Evolutionary conservation across 345 rosid species (phyloP).

Genomic region (Populus deltoides): DNA sequence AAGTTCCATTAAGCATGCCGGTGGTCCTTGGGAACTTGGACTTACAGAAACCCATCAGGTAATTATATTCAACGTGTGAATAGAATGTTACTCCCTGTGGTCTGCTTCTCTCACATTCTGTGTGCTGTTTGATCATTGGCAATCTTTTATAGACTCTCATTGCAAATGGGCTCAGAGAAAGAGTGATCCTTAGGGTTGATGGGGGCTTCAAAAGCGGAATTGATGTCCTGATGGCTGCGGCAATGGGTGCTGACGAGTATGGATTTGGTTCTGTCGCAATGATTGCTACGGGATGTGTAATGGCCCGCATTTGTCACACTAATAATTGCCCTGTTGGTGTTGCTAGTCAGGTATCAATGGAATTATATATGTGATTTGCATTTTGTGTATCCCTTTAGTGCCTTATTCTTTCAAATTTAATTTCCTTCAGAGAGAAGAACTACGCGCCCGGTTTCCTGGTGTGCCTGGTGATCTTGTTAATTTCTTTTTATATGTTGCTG

Average conservation of each 20-base stretch:
- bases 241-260: constrained; percentile 97
- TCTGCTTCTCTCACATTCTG: constrained; percentile 2
- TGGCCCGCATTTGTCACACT: constrained; percentile 99
- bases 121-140: constrained; percentile 14
- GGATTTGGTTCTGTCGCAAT: constrained; percentile 99
- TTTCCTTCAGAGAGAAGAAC: constrained; percentile 75
- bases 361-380: constrained; percentile 11
- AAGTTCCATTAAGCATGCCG: constrained; percentile 98
- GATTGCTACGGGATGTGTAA: constrained; percentile 99
- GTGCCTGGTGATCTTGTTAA: constrained; percentile 99
- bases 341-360: constrained; percentile 80
- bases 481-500: constrained; percentile 90
- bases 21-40: constrained; percentile 99
- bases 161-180: constrained; percentile 89
- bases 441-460: constrained; percentile 98
- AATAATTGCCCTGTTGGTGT: constrained; percentile 99
- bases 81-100: background rate
- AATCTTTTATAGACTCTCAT: constrained; percentile 73
- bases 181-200: constrained; percentile 92
- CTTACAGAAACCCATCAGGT: constrained; percentile 93
- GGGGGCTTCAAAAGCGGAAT: constrained; percentile 96
- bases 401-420: constrained; percentile 11
- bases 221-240: constrained; percentile 94
- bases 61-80: constrained; percentile 12
- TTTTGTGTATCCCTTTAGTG: background rate